These are phyloP conservation scores for Trichophyton equinum DNA, from an alignment of 2,329 filamentous ascomycete genomes.

Conservation along the genomic window DNA sequence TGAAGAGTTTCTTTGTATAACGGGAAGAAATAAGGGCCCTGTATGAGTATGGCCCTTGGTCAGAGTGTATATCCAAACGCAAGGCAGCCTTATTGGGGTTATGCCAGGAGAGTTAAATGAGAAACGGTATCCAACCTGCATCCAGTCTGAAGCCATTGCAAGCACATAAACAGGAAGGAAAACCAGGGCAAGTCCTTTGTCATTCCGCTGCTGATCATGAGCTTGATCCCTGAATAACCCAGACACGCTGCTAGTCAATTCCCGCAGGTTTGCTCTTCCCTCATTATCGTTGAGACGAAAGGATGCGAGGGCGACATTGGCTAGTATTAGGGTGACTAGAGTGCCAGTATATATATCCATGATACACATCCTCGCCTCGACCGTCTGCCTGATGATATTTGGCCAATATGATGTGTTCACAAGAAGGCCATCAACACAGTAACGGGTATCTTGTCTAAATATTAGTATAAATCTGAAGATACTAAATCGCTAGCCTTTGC, in stretches of 20 bases:
- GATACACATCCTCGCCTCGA: background rate
- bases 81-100: background rate
- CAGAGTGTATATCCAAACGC: background rate
- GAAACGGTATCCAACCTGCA: conserved; percentile 7
- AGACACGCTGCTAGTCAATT: background rate
- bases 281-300: background rate
- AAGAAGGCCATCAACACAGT: background rate
- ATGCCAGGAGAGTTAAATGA: background rate
- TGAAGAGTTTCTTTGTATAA: conserved; percentile 11
- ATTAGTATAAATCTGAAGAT: too few relatives aligned
- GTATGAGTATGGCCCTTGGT: background rate
- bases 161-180: conserved; percentile 10
- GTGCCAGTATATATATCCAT: conserved; percentile 7
- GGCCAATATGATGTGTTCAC: background rate
- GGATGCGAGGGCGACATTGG: conserved; percentile 7
- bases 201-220: background rate
- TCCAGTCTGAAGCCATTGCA: conserved; percentile 12
- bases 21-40: conserved; percentile 12
- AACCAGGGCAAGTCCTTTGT: conserved; percentile 1
- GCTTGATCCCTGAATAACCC: background rate
- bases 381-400: too few relatives aligned
- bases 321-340: conserved; percentile 6
- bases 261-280: background rate
- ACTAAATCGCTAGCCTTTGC: too few relatives aligned
- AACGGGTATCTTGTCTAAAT: background rate